Conservation (phyloP, 306 rosid species). For the Gastrolobium bilobum region DNA sequence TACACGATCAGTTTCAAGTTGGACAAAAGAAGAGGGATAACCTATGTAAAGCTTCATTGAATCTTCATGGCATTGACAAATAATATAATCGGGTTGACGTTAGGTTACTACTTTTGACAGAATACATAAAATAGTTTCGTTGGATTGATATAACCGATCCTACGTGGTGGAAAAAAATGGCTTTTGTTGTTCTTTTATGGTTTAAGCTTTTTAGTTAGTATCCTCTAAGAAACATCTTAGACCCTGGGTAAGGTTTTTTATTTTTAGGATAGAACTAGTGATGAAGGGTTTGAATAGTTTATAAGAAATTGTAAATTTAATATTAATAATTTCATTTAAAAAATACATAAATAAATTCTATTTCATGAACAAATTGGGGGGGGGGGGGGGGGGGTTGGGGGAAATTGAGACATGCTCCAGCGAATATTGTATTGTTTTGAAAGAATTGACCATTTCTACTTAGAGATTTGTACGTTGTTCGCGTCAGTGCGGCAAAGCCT, state of each 20-base stretch:
- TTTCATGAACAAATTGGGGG: background rate
- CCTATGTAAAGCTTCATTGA: background rate
- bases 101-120: background rate
- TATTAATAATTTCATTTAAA: background rate
- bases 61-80: slow-evolving; percentile 14
- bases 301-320: background rate
- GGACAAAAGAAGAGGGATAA: slow-evolving; percentile 1
- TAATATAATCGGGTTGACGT: background rate
- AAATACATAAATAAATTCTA: background rate
- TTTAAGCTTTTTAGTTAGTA: too few species aligned
- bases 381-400: too few species aligned
- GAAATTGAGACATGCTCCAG: background rate
- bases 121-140: background rate
- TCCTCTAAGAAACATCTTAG: too few species aligned
- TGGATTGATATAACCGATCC: too few species aligned
- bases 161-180: too few species aligned
- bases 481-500: background rate
- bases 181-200: too few species aligned
- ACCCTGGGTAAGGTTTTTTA: background rate
- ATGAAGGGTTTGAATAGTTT: too few species aligned
- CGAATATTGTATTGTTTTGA: slow-evolving; percentile 1
- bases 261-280: background rate
- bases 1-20: background rate
- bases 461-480: background rate
- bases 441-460: background rate